These are phyloP conservation scores for Heritiera fomes DNA, from an alignment of 345 rosid species.

Conservation along the genomic window DNA sequence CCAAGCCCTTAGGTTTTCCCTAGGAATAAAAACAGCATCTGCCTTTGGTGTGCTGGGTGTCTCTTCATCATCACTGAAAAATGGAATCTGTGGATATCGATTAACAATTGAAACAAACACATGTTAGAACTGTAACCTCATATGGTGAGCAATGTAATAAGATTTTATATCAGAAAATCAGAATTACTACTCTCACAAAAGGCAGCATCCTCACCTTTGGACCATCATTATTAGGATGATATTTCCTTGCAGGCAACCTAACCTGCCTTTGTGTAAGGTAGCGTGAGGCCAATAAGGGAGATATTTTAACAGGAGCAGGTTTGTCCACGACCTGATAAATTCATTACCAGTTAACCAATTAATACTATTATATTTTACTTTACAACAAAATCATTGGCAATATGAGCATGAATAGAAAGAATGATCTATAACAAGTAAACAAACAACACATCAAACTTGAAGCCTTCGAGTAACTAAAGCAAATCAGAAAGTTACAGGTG, in stretches of 20 bases:
- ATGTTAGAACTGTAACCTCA: neutral
- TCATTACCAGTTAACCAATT: conserved; percentile 4
- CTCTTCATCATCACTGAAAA: conserved; percentile 81
- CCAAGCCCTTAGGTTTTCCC: conserved; percentile 93
- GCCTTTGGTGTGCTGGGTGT: conserved; percentile 82
- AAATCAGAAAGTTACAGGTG: conserved; percentile 14
- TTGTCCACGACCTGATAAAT: conserved; percentile 72
- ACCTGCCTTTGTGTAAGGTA: conserved; percentile 75
- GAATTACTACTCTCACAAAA: neutral
- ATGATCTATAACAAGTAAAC: neutral
- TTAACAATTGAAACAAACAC: conserved; percentile 9
- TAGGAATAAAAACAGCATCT: conserved; percentile 78
- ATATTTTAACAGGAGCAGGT: conserved; percentile 71
- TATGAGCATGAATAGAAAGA: neutral
- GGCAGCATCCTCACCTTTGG: conserved; percentile 53
- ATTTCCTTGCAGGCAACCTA: conserved; percentile 74
- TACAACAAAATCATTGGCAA: conserved; percentile 1
- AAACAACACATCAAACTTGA: neutral
- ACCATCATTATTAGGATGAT: conserved; percentile 64
- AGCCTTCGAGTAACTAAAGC: neutral
- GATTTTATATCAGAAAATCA: neutral
- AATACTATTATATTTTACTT: neutral
- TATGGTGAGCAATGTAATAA: neutral
- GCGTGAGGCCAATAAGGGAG: conserved; percentile 76
- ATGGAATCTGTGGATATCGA: conserved; percentile 67